phyloP scores from a whole-genome alignment of 352 stramenopile genomes.

The Peronosclerospora sorghi region DNA sequence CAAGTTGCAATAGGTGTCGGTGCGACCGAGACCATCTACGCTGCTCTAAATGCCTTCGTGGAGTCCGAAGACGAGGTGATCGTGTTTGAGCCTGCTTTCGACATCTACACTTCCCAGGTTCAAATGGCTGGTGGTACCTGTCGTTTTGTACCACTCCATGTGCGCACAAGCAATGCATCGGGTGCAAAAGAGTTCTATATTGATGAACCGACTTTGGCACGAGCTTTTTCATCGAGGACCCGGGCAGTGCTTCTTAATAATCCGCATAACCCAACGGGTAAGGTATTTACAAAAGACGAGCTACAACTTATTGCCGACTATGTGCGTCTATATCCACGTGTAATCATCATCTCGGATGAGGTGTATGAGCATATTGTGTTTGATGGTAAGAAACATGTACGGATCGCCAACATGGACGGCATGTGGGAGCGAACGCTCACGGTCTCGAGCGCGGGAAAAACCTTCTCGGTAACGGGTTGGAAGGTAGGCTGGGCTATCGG shows the following conservation, averaged over 20 bases:
- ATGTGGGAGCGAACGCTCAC: constrained; percentile 84
- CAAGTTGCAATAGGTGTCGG: constrained; percentile 92
- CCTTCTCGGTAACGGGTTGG: constrained; percentile 89
- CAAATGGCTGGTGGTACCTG: constrained; percentile 77
- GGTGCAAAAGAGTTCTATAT: constrained; percentile 68
- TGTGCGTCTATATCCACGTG: constrained; percentile 63
- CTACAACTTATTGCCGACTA: constrained; percentile 89
- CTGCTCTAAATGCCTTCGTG: constrained; percentile 87
- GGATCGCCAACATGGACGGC: constrained; percentile 66
- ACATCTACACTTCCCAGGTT: constrained; percentile 90
- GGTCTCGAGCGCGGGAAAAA: constrained; percentile 87
- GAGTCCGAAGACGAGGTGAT: constrained; percentile 93
- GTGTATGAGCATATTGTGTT: constrained; percentile 97
- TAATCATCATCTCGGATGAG: constrained; percentile 95
- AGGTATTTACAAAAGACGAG: constrained; percentile 91
- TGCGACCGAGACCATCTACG: constrained; percentile 92
- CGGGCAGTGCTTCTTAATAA: constrained; percentile 95
- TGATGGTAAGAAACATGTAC: constrained; percentile 54
- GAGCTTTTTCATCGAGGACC: constrained; percentile 87
- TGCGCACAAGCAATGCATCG: constrained; percentile 16
- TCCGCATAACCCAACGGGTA: constrained; percentile 97
- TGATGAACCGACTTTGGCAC: constrained; percentile 76
- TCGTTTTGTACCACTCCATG: constrained; percentile 75
- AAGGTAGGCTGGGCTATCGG: constrained; percentile 89
- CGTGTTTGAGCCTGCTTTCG: constrained; percentile 95